Evolutionary conservation across 768 basidiomycete genomes (phyloP).

Genomic region (Chlorophyllum brunneum): DNA sequence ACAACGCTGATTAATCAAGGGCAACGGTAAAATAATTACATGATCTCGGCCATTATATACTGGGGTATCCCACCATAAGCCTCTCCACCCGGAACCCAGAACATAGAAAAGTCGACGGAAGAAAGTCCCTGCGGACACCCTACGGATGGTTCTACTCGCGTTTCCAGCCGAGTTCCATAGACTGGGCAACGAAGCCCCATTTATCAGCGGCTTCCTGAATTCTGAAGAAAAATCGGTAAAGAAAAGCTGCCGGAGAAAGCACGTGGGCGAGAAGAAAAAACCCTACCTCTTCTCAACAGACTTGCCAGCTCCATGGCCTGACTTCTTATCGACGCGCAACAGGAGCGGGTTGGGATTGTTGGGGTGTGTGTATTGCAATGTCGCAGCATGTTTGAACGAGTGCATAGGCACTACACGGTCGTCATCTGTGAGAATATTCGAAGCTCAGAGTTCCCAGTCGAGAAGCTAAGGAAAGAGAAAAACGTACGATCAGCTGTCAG

Average conservation of each 20-base stretch:
- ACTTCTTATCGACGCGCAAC: conserved; percentile 74
- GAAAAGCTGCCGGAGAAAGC: background rate
- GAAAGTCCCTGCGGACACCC: background rate
- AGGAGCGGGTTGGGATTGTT: conserved; percentile 71
- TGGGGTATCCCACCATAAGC: background rate
- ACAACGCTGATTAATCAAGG: background rate
- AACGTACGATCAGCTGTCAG: conserved; percentile 78
- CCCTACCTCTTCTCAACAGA: conserved; percentile 62
- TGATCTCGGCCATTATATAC: background rate
- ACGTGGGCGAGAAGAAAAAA: background rate
- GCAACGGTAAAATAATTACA: background rate
- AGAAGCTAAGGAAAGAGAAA: background rate
- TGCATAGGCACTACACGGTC: conserved; percentile 86
- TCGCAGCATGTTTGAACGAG: conserved; percentile 80
- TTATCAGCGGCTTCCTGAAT: conserved; percentile 76
- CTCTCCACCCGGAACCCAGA: background rate
- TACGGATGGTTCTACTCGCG: conserved; percentile 3
- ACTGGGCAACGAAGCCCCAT: conserved; percentile 72
- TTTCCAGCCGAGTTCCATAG: conserved; percentile 48
- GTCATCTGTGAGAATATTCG: conserved; percentile 47
- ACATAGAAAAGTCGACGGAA: background rate
- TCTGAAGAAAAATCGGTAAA: conserved; percentile 31
- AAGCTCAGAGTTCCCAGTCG: background rate
- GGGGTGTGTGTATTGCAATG: conserved; percentile 63
- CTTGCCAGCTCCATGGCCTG: conserved; percentile 80